Evolutionary conservation across 1,139 yeast genomes (phyloP), one percentile per base, ranked within the genome.

Genomic region (Magnusiomyces sp.): DNA sequence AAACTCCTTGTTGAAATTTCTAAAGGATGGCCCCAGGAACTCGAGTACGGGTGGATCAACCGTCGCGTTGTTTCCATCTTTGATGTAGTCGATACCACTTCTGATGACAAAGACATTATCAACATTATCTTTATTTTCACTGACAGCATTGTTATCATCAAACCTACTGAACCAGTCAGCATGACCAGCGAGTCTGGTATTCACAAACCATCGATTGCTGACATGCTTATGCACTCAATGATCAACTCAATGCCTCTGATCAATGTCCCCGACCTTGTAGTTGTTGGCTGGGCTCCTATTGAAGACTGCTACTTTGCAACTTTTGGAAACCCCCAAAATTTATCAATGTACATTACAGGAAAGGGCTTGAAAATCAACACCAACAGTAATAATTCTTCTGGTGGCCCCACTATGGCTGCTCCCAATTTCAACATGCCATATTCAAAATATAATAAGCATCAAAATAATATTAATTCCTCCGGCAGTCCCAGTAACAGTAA

Each of bases 1-100:
- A 88, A 87, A 62, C 75, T 90, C 2, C 69, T 90, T 43, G 83
- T 95, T 0, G 96, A 88, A 60, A 65, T 89, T 27, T 95, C 96
- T 5, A 73, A 78, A 9, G 80, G 80, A 20, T 90, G 97, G 97
- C 97, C 97, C 0, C 69, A 79, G 0, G 90, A 84, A 58, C 71
- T 90, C 29, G 95, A 87, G 58, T 83, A 82, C 60, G 95, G 95
- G 27, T 89, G 97, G 97, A 65, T 88, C 23, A 75, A 83, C 32
- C 74, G 97, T 52, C 76, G 94, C 55, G 92, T 90, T 2, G 89
- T 90, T 17, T 85, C 94, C 0, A 82, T 89, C 1, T 83, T 80
- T 64, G 95, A 81, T 56, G 76, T 75, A 2, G 63, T 67, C 2
- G 80, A 73, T 57, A 70, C 69, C 49, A 61, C 65, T 55, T 67